phyloP scores from a whole-genome alignment of 1,284 basidiomycete genomes.

The Hypsizygus ulmarius region DNA sequence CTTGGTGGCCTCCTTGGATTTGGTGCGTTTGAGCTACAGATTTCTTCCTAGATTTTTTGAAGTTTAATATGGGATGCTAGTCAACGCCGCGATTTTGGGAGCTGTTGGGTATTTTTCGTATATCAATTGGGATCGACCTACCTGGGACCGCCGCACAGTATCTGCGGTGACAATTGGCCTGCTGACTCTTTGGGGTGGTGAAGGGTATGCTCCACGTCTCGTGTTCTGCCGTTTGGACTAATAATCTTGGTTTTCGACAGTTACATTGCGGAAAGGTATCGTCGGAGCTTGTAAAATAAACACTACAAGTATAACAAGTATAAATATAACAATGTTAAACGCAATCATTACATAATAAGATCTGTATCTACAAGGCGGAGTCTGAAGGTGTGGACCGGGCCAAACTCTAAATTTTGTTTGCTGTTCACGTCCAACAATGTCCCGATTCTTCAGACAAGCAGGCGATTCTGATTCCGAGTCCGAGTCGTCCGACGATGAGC shows the following conservation, averaged over 20 bases:
- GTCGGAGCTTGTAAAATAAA: neutral
- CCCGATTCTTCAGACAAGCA: conserved; percentile 84
- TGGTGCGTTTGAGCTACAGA: conserved; percentile 39
- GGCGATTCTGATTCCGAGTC: conserved; percentile 80
- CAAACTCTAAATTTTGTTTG: conserved; percentile 18
- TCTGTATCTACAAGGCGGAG: neutral
- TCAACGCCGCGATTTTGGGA: conserved; percentile 70
- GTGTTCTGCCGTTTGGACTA: neutral
- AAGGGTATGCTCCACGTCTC: conserved; percentile 52
- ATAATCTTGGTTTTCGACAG: neutral
- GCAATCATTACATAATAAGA: conserved; percentile 3
- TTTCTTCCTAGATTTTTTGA: too few species aligned
- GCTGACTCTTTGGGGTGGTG: conserved; percentile 61
- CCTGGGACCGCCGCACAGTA: conserved; percentile 71
- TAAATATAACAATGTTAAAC: neutral
- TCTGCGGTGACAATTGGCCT: conserved; percentile 65
- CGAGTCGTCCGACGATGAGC: conserved; percentile 79
- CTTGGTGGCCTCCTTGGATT: conserved; percentile 68
- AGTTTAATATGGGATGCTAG: conserved; percentile 30
- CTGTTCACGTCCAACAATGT: conserved; percentile 47
- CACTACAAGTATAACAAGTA: neutral
- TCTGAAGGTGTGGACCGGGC: conserved; percentile 1
- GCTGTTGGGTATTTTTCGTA: conserved; percentile 70
- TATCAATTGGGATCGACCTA: conserved; percentile 62
- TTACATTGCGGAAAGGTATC: conserved; percentile 4